Conservation (phyloP, 208 protist species). For the Leishmania lainsoni region DNA sequence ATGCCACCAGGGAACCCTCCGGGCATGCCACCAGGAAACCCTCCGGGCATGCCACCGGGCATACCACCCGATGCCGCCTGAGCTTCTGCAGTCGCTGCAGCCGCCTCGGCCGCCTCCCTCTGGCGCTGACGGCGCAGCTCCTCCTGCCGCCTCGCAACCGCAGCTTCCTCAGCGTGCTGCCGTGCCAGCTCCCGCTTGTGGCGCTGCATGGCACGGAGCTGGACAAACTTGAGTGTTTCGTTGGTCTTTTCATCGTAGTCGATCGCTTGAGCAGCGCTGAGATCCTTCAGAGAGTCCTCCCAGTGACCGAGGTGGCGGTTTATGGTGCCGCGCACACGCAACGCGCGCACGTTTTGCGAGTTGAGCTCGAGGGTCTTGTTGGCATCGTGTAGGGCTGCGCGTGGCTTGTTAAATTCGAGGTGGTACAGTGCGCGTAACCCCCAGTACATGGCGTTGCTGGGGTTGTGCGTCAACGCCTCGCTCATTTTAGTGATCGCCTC, state of each 20-base stretch:
- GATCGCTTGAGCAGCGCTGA: constrained; percentile 68
- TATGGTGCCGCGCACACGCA: constrained; percentile 73
- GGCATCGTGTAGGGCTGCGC: constrained; percentile 66
- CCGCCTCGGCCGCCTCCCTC: constrained; percentile 31
- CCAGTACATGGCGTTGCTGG: constrained; percentile 81
- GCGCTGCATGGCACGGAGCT: constrained; percentile 38
- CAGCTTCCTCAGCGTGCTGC: constrained; percentile 52
- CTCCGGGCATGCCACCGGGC: constrained; percentile 52
- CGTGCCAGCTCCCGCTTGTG: constrained; percentile 39
- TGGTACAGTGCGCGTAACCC: constrained; percentile 63
- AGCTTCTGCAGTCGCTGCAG: constrained; percentile 31
- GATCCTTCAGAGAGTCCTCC: constrained; percentile 69
- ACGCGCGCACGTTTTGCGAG: constrained; percentile 72
- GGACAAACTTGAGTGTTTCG: constrained; percentile 52
- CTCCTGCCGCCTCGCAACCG: constrained; percentile 30
- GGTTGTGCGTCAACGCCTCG: constrained; percentile 60
- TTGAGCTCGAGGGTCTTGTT: constrained; percentile 61
- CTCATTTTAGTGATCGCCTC: constrained; percentile 61
- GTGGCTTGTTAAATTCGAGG: constrained; percentile 49
- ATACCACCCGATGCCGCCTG: constrained; percentile 34
- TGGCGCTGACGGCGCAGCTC: constrained; percentile 53
- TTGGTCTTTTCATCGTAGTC: constrained; percentile 76
- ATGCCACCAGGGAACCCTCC: constrained; percentile 54
- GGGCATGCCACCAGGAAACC: constrained; percentile 50
- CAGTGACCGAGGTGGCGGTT: constrained; percentile 70